Conservation (phyloP, 129 eudicot genomes). For the Helianthus tuberosus region DNA sequence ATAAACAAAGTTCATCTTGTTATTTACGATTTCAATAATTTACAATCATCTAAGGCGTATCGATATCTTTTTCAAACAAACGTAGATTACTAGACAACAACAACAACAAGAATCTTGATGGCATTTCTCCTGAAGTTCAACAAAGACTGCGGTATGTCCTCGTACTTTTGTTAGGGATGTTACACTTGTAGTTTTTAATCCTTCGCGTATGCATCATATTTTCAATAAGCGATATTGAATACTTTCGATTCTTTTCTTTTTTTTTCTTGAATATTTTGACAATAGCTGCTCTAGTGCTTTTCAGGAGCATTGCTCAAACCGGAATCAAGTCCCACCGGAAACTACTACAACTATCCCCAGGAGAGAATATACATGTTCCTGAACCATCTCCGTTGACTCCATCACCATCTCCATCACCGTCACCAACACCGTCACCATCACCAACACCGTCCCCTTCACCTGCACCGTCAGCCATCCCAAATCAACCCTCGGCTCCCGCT, state of each 20-base stretch:
- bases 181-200: neutral
- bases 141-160: conserved; percentile 41
- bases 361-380: neutral
- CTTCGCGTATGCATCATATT: neutral
- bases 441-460: conserved; percentile 45
- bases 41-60: conserved; percentile 7
- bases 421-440: conserved; percentile 31
- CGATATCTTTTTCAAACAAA: conserved; percentile 14
- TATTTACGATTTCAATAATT: neutral
- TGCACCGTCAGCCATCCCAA: conserved; percentile 21
- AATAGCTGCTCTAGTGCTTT: conserved; percentile 26
- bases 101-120: conserved; percentile 30
- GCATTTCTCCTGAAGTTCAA: conserved; percentile 38
- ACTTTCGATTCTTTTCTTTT: neutral
- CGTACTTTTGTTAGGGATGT: neutral
- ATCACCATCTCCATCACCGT: conserved; percentile 4
- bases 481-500: conserved; percentile 6
- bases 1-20: conserved; percentile 2
- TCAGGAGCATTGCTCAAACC: conserved; percentile 42
- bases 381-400: neutral
- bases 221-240: neutral
- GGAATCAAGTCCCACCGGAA: conserved; percentile 40
- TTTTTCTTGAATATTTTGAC: conserved; percentile 14
- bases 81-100: conserved; percentile 73
- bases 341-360: conserved; percentile 18